Percentiles rank a stretch among this genome's conserved stretches.
Evolutionary conservation across 495 filamentous ascomycete species (phyloP).

Genomic region (Lichina pygmaea): DNA sequence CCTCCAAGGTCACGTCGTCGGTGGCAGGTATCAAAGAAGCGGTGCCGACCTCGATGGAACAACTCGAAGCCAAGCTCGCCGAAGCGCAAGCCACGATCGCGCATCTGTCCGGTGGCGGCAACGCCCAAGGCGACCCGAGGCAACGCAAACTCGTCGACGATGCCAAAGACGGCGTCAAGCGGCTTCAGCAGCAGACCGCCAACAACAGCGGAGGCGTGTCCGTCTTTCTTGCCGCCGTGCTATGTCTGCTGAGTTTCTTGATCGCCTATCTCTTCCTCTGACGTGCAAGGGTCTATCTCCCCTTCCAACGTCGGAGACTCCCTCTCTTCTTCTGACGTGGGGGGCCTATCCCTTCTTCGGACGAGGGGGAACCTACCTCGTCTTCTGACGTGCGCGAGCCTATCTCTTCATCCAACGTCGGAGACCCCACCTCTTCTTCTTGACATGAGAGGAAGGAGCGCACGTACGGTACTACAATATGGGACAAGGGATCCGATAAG

Average conservation of each 20-base stretch:
- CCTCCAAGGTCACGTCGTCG: constrained; percentile 15
- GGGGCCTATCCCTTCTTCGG: no score
- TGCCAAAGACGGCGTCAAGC: no score
- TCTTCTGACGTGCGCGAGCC: constrained; percentile 30
- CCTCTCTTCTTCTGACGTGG: no score
- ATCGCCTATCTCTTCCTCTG: constrained; percentile 87
- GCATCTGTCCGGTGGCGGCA: constrained; percentile 36
- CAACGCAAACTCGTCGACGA: no score
- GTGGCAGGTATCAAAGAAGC: constrained; percentile 17
- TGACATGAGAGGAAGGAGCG: no score
- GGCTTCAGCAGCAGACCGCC: constrained; percentile 13
- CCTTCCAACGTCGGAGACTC: neutral
- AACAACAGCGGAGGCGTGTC: constrained; percentile 50
- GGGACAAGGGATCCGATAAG: no score
- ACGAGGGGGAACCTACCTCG: constrained; percentile 36
- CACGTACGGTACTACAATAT: no score
- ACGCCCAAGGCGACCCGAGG: constrained; percentile 24
- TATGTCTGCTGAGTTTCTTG: constrained; percentile 77
- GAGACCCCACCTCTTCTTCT: no score
- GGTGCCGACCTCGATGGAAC: constrained; percentile 25
- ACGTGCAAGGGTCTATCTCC: neutral
- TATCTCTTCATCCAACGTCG: neutral
- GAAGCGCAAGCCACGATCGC: constrained; percentile 52
- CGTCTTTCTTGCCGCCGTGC: constrained; percentile 49
- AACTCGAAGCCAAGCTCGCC: constrained; percentile 42